Base-by-base conservation (phyloP, 352 stramenopile genomes). In the Globisporangium spiculum region DNA sequence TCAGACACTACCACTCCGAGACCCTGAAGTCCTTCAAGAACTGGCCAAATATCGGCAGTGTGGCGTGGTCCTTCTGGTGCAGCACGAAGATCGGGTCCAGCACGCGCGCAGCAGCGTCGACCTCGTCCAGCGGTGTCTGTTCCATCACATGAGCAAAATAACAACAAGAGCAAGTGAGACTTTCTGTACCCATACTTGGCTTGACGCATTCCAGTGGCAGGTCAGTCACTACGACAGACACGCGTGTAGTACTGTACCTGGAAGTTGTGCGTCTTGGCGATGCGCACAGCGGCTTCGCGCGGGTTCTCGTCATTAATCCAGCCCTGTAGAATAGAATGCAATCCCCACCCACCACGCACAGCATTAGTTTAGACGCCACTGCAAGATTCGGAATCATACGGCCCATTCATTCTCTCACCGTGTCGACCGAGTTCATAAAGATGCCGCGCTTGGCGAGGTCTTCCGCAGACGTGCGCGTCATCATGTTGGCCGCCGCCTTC, bases 221-320 rank as follows among this genome's bases (percentile, higher is more conserved):
- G 30, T 32, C 30, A 32, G 30, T 32, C 30, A 32, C 30, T 7
- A 32, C 30, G 4, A 7, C 30, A 32, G 30, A 32, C 30, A 32
- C 30, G 30, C 30, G 30, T 32, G 30, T 32, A 32, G 30, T 32
- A 32, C 4, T 32, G n/a, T 71, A 88, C 80, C 75, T 88, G 94
- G 79, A 99, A 99, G 63, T 97, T 89, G 84, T 98, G 97, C 1
- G 72, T 88, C 66, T 88, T 80, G 3, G 92, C 93, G 68, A 96
- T 98, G 46, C 90, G 91, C 63, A 77, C 87, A 27, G 96, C 95
- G 52, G 90, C 82, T 36, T 98, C 90, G n/a, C 95, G 78, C 44
- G 96, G 96, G 79, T 98, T 98, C 73, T 99, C 96, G 73, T 98
- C 94, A 74, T 99, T 99, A 73, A 99, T 98, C 96, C 96, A 99